Conservation (phyloP, 2,329 filamentous ascomycete genomes). For the Cordyceps pruinosa region DNA sequence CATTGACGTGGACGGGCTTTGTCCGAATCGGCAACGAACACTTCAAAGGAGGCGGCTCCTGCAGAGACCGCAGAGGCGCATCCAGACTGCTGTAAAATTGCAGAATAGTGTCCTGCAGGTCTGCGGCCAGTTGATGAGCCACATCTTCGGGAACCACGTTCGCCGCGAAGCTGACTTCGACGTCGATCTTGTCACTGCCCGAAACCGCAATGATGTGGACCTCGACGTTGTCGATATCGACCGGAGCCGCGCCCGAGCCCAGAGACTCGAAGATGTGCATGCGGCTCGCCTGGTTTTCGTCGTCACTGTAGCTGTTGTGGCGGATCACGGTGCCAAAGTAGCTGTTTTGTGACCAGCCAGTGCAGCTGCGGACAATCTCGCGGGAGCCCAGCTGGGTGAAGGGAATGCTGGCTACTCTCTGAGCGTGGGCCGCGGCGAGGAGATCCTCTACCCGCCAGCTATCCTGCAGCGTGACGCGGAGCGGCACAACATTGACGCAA, state of each 20-base stretch:
- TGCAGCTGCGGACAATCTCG: slow-evolving; percentile 40
- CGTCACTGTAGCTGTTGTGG: slow-evolving; percentile 23
- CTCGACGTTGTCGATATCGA: slow-evolving; percentile 1
- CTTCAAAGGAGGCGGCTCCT: not conserved
- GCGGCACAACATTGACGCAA: slow-evolving; percentile 55
- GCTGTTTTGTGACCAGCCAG: slow-evolving; percentile 29
- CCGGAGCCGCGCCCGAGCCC: not conserved
- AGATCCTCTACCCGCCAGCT: slow-evolving; percentile 42
- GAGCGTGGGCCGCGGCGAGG: slow-evolving; percentile 42
- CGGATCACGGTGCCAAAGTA: slow-evolving; percentile 43
- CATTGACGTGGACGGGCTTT: not conserved
- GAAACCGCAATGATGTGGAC: slow-evolving; percentile 3
- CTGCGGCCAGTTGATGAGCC: not conserved
- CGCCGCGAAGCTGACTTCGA: slow-evolving; percentile 6
- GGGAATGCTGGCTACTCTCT: slow-evolving; percentile 43
- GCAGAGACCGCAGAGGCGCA: not conserved
- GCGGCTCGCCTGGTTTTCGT: not conserved
- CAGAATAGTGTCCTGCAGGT: slow-evolving; percentile 2
- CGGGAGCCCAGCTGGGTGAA: slow-evolving; percentile 42
- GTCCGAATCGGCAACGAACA: not conserved
- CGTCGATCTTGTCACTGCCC: not conserved
- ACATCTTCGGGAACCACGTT: slow-evolving; percentile 1
- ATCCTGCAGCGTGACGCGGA: slow-evolving; percentile 45
- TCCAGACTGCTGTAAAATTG: not conserved
- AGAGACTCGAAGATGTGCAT: slow-evolving; percentile 4